Evolutionary conservation across 805 yeast genomes (phyloP).

Genomic region (Cyberlindnera maritima): DNA sequence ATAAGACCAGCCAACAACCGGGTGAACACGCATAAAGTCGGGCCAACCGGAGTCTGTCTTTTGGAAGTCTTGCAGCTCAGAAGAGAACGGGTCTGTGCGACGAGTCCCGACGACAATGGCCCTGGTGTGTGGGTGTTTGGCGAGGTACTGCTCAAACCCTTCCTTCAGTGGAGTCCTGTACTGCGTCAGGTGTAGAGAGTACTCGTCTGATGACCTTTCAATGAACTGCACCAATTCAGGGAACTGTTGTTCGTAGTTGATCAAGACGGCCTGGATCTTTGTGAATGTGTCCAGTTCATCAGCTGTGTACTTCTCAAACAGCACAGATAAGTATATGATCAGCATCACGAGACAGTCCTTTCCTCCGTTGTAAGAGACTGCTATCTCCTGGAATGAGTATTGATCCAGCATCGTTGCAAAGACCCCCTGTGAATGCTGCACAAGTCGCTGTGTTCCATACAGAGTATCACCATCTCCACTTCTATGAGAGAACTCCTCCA

Average conservation of each 20-base stretch:
- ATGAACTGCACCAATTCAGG: constrained; percentile 69
- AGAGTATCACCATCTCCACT: constrained; percentile 1
- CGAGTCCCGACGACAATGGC: constrained; percentile 88
- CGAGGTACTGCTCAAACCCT: constrained; percentile 68
- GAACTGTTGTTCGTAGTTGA: constrained; percentile 73
- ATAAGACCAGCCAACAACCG: constrained; percentile 85
- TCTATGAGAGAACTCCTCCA: no score
- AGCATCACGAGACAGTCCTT: constrained; percentile 94
- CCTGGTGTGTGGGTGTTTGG: constrained; percentile 48
- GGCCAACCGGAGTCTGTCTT: constrained; percentile 93
- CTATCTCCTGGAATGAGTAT: constrained; percentile 43
- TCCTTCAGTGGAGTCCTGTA: constrained; percentile 45
- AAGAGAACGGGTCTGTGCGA: constrained; percentile 83
- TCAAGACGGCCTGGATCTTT: constrained; percentile 60
- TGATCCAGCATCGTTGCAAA: background rate
- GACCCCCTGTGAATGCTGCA: constrained; percentile 1
- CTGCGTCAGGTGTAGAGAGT: constrained; percentile 48
- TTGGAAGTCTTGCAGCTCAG: constrained; percentile 55
- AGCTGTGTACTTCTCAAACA: constrained; percentile 28
- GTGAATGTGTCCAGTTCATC: constrained; percentile 22
- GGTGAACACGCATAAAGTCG: constrained; percentile 75
- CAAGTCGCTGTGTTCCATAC: constrained; percentile 3
- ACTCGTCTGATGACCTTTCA: constrained; percentile 46
- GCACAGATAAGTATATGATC: constrained; percentile 63
- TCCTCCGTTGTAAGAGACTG: constrained; percentile 93